Evolutionary conservation across 768 basidiomycete species (phyloP), one percentile per base, ranked within the genome.

Genomic region (Suillus cothurnatus): DNA sequence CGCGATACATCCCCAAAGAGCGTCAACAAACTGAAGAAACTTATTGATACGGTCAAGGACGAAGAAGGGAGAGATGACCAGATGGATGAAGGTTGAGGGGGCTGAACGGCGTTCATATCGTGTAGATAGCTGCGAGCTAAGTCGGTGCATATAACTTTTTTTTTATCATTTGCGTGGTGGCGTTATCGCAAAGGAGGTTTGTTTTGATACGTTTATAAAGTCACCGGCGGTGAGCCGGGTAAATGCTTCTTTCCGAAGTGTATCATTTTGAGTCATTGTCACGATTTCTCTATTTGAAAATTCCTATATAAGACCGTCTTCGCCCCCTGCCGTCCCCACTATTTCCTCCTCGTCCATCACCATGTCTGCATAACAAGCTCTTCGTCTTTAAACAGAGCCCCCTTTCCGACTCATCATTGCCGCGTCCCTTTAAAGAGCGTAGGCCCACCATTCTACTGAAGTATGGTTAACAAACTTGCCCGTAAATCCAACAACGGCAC

Each of bases 1-100:
- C 89, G 95, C 67, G 97, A 99, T 74, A 86, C 98, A 64, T 92
- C 97, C 55, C 97, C 97, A 49, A 94, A 97, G 80, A 92, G 92
- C 73, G 79, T 89, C 66, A 86, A 84, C 62, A 95, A 94, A 84
- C 89, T 92, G 72, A 90, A 87, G 81, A 92, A 88, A 75, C 81
- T 93, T 68, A 82, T 90, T 72, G 91, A 87, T 66, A 91, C 88
- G 31, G 83, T 82, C 67, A 85, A 83, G 76, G 91, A 92, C 69
- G 87, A 82, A 45, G 78, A 84, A 45, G 75, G 67, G 28, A 84
- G 79, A 53, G 86, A 86, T 64, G 88, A 88, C 60, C 79, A 83
- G 71, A 92, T 92, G 91, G 92, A 92, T 71, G 89, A 91, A 73
- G 89, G 89, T 68, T 92, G 82, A 86, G 14, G 59, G 47, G 45